Base-by-base conservation (phyloP, 495 filamentous ascomycete species). In the Elasticomyces elasticus region DNA sequence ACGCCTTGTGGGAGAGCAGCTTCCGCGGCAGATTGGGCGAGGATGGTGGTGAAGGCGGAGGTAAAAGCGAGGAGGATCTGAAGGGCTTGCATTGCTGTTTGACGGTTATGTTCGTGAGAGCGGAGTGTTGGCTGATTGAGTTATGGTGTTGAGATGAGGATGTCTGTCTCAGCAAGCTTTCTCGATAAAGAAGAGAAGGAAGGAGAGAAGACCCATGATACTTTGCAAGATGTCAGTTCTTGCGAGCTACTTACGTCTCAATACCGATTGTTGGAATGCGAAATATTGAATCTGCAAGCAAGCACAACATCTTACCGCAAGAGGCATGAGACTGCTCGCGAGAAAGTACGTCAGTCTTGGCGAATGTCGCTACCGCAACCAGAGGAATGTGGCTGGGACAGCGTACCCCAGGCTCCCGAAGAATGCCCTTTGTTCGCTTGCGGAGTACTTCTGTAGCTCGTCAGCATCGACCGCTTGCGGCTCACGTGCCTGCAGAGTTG, bases 371-470 rank as follows among this genome's bases (percentile, higher is more conserved):
- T 41, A 17, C 43, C 25, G 43, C 52, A 48, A 49, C 33, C 54
- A 25, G 35, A 50, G 54, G 54, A 56, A 56, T 56, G 54, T 56
- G 54, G 47, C 47, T 48, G 42, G 27, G 27, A 43, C 40, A 7
- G n/a, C 6, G 40, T 43, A 43, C 40, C 40, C 40, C 30, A 25
- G 48, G 3, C 35, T 6, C 20, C 15, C 37, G 28, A 40, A 43
- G 37, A 45, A 30, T 49, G 35, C 37, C 24, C 47, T 37, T 55
- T 50, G 45, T 56, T 30, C 40, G 43, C 50, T n/a, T 12, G 50
- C 48, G 24, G 48, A 38, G 35, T 5, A 5, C 12, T 33, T 25
- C 33, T 35, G 2, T 1, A 30, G 20, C 4, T 38, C 27, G 28
- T 23, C 17, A 19, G 10, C 48, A 31, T 11, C 33, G 19, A 22